Conservation (phyloP, 202 grass and related monocot species). For the Panicum virgatum region DNA sequence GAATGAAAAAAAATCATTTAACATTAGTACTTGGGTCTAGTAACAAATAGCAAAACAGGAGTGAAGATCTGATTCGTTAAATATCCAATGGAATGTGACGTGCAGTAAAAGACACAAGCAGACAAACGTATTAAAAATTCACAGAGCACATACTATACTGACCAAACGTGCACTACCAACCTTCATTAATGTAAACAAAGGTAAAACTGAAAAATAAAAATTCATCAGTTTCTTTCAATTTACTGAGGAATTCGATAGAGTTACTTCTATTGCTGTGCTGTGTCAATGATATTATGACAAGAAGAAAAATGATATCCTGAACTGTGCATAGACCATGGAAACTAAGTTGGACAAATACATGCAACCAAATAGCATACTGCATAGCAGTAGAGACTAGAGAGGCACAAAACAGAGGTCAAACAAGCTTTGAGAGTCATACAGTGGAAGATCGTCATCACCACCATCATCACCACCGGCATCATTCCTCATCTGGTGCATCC, state of each 20-base stretch:
- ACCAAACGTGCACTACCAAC: neutral
- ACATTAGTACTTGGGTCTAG: slow-evolving; percentile 8
- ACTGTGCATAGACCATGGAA: neutral
- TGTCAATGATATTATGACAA: neutral
- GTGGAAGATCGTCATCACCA: slow-evolving; percentile 64
- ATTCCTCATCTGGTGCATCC: slow-evolving; percentile 54
- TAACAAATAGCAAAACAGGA: neutral
- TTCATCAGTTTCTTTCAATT: neutral
- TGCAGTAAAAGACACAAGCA: slow-evolving; percentile 9
- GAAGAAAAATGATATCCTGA: neutral
- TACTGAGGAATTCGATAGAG: neutral
- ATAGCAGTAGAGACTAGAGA: too few relatives aligned
- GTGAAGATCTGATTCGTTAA: neutral
- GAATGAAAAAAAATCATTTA: slow-evolving; percentile 14
- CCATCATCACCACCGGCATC: slow-evolving; percentile 48
- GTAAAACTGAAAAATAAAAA: neutral
- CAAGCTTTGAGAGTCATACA: slow-evolving; percentile 47
- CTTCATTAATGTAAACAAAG: slow-evolving; percentile 4
- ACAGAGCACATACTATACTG: neutral
- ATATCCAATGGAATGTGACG: neutral
- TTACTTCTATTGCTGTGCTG: neutral
- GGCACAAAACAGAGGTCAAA: neutral
- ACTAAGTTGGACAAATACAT: neutral
- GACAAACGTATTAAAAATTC: neutral
- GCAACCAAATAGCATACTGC: neutral